Conservation (phyloP, 2,329 filamentous ascomycete genomes). For the Escovopsis weberi region DNA sequence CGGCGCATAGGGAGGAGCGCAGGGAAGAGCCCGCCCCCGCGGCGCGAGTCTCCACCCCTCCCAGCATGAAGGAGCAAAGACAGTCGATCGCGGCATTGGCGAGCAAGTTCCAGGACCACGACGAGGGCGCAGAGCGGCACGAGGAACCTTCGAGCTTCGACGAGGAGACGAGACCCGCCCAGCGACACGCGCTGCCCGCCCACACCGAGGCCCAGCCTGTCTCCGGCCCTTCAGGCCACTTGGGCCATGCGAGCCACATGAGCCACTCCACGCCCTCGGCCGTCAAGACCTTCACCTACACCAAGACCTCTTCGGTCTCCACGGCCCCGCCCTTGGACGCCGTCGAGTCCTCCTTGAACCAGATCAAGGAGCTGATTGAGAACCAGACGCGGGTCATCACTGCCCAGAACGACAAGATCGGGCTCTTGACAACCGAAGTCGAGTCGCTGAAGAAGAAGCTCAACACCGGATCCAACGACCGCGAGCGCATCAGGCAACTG, state of each 20-base stretch:
- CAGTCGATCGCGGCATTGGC: slow-evolving; percentile 75
- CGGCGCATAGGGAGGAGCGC: slow-evolving; percentile 22
- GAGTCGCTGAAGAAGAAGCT: slow-evolving; percentile 70
- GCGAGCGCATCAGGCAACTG: slow-evolving; percentile 51
- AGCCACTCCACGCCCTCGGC: slow-evolving; percentile 9
- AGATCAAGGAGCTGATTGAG: slow-evolving; percentile 67
- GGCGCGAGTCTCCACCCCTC: slow-evolving; percentile 33
- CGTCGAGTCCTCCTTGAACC: slow-evolving; percentile 51
- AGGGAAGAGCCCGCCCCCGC: slow-evolving; percentile 39
- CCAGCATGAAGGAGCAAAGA: slow-evolving; percentile 71
- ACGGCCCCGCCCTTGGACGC: slow-evolving; percentile 15
- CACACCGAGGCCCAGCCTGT: slow-evolving; percentile 26
- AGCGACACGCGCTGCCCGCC: slow-evolving; percentile 34
- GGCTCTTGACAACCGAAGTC: slow-evolving; percentile 54
- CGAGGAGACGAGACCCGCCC: slow-evolving; percentile 62
- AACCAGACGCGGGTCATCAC: slow-evolving; percentile 64
- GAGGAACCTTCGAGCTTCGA: slow-evolving; percentile 74
- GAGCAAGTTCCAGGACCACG: slow-evolving; percentile 69
- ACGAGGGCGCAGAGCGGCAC: slow-evolving; percentile 46
- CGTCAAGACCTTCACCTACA: slow-evolving; percentile 19
- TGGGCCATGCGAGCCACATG: slow-evolving; percentile 9
- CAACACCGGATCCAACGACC: slow-evolving; percentile 39
- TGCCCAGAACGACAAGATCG: slow-evolving; percentile 64
- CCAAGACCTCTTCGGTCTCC: slow-evolving; percentile 16
- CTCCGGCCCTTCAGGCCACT: slow-evolving; percentile 16